A percentile compares a stretch with the other conserved stretches of the same genome.
These are phyloP conservation scores for Echria macrotheca DNA, from an alignment of 495 filamentous ascomycete species.

Conservation along the genomic window DNA sequence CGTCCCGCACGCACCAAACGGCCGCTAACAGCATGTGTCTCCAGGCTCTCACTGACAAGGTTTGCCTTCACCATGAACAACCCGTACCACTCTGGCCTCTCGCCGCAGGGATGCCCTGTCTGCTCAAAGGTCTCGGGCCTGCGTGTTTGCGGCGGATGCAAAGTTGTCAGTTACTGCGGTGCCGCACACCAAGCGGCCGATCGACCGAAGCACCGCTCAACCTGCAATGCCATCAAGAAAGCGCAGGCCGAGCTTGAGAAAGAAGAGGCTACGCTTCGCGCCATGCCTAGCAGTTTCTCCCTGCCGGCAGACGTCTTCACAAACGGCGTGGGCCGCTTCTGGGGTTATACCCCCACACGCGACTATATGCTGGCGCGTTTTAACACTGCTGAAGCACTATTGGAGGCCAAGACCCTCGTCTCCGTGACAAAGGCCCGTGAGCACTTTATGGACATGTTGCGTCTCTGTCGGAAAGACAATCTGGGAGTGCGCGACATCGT, in stretches of 20 bases:
- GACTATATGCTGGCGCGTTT: conserved; percentile 39
- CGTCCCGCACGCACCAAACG: no score
- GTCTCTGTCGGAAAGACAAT: conserved; percentile 39
- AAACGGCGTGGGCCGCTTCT: conserved; percentile 4
- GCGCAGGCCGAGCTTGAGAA: conserved; percentile 18
- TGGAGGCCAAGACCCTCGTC: conserved; percentile 23
- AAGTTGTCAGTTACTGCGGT: conserved; percentile 41
- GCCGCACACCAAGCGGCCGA: conserved; percentile 39
- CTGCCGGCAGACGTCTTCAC: conserved; percentile 4
- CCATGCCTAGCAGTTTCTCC: neutral
- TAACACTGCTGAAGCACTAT: conserved; percentile 24
- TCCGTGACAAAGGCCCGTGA: conserved; percentile 31
- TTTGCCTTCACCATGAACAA: no score
- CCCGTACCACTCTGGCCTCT: no score
- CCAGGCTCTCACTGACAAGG: no score
- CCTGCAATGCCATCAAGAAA: conserved; percentile 37
- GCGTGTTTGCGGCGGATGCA: no score
- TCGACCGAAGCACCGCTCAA: conserved; percentile 33
- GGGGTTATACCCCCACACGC: conserved; percentile 23
- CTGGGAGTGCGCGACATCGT: conserved; percentile 35
- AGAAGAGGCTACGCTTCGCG: conserved; percentile 25
- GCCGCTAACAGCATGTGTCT: no score
- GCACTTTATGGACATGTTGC: conserved; percentile 37
- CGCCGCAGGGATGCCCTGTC: no score
- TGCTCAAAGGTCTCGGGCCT: no score